These are phyloP conservation scores for Rhodotorula sp. DNA, from an alignment of 1,284 basidiomycete genomes.

Conservation along the genomic window DNA sequence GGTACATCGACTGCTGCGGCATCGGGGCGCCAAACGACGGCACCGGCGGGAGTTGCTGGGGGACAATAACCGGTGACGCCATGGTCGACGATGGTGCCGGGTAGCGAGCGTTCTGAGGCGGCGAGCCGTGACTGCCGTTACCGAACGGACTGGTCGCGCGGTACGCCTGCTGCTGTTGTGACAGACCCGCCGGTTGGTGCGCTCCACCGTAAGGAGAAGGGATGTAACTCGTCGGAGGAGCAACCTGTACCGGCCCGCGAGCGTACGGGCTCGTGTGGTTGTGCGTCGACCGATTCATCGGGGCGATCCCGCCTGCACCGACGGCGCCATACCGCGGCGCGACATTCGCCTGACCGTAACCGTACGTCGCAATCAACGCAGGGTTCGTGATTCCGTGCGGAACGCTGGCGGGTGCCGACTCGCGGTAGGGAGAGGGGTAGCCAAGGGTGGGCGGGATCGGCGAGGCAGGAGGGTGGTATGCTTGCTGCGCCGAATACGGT, in stretches of 20 bases:
- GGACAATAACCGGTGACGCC: slow-evolving; percentile 32
- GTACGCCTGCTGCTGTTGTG: neutral
- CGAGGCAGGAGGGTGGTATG: slow-evolving; percentile 11
- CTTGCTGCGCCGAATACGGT: slow-evolving; percentile 8
- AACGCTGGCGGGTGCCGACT: slow-evolving; percentile 8
- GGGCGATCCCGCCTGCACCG: slow-evolving; percentile 22
- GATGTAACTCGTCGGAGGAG: slow-evolving; percentile 1
- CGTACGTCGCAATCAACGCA: slow-evolving; percentile 30
- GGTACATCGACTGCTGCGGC: neutral
- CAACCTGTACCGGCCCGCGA: neutral
- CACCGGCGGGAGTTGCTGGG: slow-evolving; percentile 18
- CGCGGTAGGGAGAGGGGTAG: slow-evolving; percentile 15
- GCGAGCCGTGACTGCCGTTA: neutral
- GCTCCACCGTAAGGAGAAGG: neutral
- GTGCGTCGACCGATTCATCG: slow-evolving; percentile 7
- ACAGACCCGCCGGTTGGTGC: slow-evolving; percentile 2
- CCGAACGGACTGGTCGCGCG: neutral
- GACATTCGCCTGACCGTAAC: slow-evolving; percentile 10
- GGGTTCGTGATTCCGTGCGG: slow-evolving; percentile 35
- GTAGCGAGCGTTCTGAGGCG: neutral
- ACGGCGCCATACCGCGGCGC: slow-evolving; percentile 23
- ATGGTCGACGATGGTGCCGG: slow-evolving; percentile 19
- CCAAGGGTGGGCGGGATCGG: slow-evolving; percentile 11
- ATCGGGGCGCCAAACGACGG: slow-evolving; percentile 9
- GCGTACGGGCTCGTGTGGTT: neutral